Evolutionary conservation across 164 flowering plant species (phyloP).

Genomic region (Vitis amurensis): DNA sequence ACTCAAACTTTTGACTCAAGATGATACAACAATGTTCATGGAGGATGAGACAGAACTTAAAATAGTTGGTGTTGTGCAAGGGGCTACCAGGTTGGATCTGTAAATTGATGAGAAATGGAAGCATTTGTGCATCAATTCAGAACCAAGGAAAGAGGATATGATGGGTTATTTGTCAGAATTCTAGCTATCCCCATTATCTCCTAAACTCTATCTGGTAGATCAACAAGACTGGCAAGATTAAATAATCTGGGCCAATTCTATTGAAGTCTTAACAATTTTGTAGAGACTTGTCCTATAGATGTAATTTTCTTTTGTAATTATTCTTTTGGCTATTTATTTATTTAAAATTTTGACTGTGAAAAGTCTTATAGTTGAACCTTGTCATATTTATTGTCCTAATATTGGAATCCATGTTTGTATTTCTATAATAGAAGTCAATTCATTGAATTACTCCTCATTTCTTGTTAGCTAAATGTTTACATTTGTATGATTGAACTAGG

Average conservation of each 20-base stretch:
- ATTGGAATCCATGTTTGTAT: too few species aligned
- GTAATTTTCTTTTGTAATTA: too few species aligned
- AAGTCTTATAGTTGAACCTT: too few species aligned
- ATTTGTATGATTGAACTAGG: too few species aligned
- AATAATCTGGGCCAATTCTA: constrained; percentile 79
- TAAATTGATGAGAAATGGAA: constrained; percentile 27
- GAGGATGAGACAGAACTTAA: constrained; percentile 30
- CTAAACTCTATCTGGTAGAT: constrained; percentile 67
- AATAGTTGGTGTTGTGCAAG: constrained; percentile 31
- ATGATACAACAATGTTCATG: constrained; percentile 16
- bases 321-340: too few species aligned
- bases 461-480: too few species aligned
- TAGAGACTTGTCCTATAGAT: constrained; percentile 25
- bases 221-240: constrained; percentile 86
- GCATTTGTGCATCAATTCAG: constrained; percentile 52
- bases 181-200: constrained; percentile 32
- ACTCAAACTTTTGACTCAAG: constrained; percentile 19
- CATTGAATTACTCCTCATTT: too few species aligned
- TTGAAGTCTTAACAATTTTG: constrained; percentile 30
- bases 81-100: constrained; percentile 13
- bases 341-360: too few species aligned
- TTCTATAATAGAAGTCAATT: too few species aligned
- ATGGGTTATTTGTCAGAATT: constrained; percentile 25
- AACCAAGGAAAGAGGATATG: constrained; percentile 57
- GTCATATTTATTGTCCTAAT: too few species aligned